These are phyloP conservation scores for Leishmania aethiopica DNA, from an alignment of 208 protist species.

Conservation along the genomic window DNA sequence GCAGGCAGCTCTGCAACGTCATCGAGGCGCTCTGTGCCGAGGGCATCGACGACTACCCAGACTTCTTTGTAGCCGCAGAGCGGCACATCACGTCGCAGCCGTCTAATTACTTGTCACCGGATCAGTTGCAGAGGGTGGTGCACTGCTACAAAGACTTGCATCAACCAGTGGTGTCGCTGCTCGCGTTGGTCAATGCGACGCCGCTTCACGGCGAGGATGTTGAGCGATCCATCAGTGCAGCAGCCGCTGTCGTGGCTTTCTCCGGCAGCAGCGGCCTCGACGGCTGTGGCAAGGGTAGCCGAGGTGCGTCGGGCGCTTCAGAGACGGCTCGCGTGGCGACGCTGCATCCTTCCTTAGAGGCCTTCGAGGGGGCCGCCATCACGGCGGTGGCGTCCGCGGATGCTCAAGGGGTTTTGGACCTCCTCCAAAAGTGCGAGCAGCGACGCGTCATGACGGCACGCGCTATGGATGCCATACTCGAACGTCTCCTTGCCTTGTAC, in stretches of 20 bases:
- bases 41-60: conserved; percentile 60
- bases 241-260: conserved; percentile 22
- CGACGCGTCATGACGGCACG: conserved; percentile 60
- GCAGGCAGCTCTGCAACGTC: conserved; percentile 60
- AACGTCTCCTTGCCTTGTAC: conserved; percentile 49
- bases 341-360: conserved; percentile 37
- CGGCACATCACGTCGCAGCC: conserved; percentile 55
- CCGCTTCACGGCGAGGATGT: conserved; percentile 25
- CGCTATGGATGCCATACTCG: conserved; percentile 53
- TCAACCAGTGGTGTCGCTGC: conserved; percentile 63
- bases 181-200: conserved; percentile 33
- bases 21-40: conserved; percentile 58
- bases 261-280: conserved; percentile 1
- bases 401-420: conserved; percentile 47
- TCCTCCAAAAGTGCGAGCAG: conserved; percentile 69
- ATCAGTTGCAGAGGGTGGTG: conserved; percentile 63
- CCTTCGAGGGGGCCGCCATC: conserved; percentile 51
- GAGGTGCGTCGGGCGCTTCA: background rate
- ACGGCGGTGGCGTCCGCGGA: conserved; percentile 43
- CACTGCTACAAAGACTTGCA: conserved; percentile 69
- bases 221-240: conserved; percentile 28
- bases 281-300: background rate
- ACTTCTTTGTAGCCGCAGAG: conserved; percentile 80
- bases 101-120: conserved; percentile 47
- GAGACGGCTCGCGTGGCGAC: background rate